Evolutionary conservation across 306 rosid species (phyloP).

Genomic region (Alnus glutinosa): DNA sequence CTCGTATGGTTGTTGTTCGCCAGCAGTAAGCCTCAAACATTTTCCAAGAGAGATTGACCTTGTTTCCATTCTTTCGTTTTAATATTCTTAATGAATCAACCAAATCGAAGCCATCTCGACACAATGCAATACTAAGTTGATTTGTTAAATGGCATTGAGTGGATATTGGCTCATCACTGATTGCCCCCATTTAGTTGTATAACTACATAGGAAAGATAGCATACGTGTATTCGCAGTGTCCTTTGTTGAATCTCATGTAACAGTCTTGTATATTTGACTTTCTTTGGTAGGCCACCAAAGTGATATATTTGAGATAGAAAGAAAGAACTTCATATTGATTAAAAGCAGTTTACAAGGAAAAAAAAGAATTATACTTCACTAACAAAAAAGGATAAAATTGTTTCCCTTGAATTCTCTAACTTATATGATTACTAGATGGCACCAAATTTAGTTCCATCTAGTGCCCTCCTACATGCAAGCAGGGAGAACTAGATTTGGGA

Average conservation of each 20-base stretch:
- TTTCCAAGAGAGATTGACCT: constrained; percentile 55
- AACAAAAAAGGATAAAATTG: neutral
- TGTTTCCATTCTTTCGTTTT: constrained; percentile 19
- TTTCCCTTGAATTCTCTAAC: neutral
- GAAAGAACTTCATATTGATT: neutral
- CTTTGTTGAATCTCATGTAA: neutral
- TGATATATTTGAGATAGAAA: constrained; percentile 1
- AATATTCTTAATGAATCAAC: constrained; percentile 30
- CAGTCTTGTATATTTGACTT: constrained; percentile 23
- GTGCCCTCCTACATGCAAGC: constrained; percentile 54
- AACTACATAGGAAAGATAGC: constrained; percentile 25
- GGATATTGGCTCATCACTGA: constrained; percentile 24
- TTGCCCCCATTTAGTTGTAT: constrained; percentile 19
- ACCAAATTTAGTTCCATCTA: neutral
- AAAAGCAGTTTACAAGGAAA: neutral
- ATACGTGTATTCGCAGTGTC: constrained; percentile 20
- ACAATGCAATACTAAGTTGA: constrained; percentile 18
- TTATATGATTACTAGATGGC: neutral
- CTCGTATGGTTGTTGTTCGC: constrained; percentile 81
- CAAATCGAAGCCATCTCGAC: constrained; percentile 25
- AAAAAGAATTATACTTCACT: neutral
- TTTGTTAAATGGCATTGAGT: constrained; percentile 26
- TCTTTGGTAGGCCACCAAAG: constrained; percentile 36
- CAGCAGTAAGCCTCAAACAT: constrained; percentile 90
- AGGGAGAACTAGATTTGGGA: constrained; percentile 58